Evolutionary conservation across 768 basidiomycete genomes (phyloP).

Genomic region (Leccinum fibrillosum): DNA sequence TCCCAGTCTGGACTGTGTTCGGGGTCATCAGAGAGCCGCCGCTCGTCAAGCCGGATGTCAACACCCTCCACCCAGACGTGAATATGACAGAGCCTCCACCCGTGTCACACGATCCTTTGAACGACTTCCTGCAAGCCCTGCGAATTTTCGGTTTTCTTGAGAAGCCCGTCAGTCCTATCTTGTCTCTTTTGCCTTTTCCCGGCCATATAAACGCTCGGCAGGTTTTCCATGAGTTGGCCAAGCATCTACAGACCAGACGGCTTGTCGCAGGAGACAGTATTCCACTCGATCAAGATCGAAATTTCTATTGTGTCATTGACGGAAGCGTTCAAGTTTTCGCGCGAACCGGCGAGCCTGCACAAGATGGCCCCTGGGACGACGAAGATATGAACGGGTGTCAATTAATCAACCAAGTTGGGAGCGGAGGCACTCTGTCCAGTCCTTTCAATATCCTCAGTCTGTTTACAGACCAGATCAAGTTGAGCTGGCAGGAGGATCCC

Average conservation of each 20-base stretch:
- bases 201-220: conserved; percentile 24
- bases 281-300: conserved; percentile 86
- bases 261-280: conserved; percentile 95
- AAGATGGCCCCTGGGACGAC: conserved; percentile 67
- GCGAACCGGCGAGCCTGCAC: conserved; percentile 52
- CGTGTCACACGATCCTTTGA: conserved; percentile 92
- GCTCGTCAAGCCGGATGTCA: conserved; percentile 76
- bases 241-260: conserved; percentile 93
- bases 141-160: conserved; percentile 96
- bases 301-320: conserved; percentile 97
- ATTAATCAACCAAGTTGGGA: conserved; percentile 92
- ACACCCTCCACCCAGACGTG: conserved; percentile 89
- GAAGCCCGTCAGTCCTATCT: conserved; percentile 68
- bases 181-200: not conserved
- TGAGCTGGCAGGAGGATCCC: conserved; percentile 81
- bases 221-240: conserved; percentile 96
- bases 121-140: conserved; percentile 95
- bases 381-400: conserved; percentile 96
- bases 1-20: too few relatives aligned
- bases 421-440: conserved; percentile 92
- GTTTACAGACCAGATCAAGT: conserved; percentile 92
- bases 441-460: conserved; percentile 95
- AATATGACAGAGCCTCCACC: conserved; percentile 70
- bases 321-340: conserved; percentile 96
- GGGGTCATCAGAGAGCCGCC: conserved; percentile 86